Conservation (phyloP, 2,329 filamentous ascomycete genomes). For the Sporothrix brunneoviolacea region DNA sequence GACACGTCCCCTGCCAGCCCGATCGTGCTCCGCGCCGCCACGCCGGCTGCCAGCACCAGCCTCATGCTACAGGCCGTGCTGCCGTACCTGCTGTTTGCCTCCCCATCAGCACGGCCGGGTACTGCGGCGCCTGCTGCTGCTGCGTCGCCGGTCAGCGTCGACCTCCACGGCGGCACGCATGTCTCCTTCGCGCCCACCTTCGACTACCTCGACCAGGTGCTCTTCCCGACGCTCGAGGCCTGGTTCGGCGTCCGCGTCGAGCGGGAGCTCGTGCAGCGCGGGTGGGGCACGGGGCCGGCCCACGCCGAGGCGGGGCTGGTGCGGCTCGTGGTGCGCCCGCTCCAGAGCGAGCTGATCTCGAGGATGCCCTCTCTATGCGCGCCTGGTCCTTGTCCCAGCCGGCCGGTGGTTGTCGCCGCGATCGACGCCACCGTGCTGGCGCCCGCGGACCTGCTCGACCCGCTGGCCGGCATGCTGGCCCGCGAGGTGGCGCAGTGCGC, state of each 20-base stretch:
- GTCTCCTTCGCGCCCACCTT: conserved; percentile 50
- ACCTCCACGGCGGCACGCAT: conserved; percentile 54
- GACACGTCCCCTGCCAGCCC: conserved; percentile 16
- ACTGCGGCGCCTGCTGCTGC: conserved; percentile 12
- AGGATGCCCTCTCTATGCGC: not conserved
- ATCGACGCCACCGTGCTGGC: conserved; percentile 48
- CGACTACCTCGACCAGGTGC: conserved; percentile 57
- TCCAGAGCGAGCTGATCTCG: conserved; percentile 3
- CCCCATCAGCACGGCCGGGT: not conserved
- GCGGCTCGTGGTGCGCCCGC: conserved; percentile 38
- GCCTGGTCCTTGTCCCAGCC: too few species aligned
- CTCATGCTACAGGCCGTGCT: conserved; percentile 56
- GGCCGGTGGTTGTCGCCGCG: too few species aligned
- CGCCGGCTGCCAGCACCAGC: conserved; percentile 46
- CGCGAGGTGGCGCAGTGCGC: conserved; percentile 21
- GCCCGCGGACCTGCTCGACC: conserved; percentile 36
- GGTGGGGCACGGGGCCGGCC: conserved; percentile 43
- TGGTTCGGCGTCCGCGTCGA: conserved; percentile 44
- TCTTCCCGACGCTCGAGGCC: conserved; percentile 47
- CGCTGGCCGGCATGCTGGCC: conserved; percentile 35
- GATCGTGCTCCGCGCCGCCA: conserved; percentile 35
- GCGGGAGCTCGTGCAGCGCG: conserved; percentile 37
- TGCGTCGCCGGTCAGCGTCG: conserved; percentile 40
- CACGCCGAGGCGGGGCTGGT: conserved; percentile 34
- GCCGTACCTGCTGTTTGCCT: conserved; percentile 50